phyloP scores from a whole-genome alignment of 257 asterid genomes.

The Gentiana dahurica region DNA sequence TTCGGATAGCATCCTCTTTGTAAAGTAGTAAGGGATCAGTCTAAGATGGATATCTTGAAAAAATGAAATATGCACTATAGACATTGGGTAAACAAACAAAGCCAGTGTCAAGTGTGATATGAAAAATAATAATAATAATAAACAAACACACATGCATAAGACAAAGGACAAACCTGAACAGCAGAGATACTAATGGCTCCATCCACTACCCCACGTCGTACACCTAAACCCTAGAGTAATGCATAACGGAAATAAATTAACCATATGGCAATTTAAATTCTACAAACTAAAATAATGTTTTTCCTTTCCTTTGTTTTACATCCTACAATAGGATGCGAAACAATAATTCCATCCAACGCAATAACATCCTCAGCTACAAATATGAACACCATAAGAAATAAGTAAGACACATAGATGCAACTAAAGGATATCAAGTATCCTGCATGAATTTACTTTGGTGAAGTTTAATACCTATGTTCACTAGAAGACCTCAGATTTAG shows the following conservation, averaged over 20 bases:
- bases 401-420: neutral
- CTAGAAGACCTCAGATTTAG: no score
- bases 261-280: neutral
- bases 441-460: no score
- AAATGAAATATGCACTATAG: no score
- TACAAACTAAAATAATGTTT: neutral
- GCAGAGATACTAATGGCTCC: slow-evolving; percentile 99
- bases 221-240: slow-evolving; percentile 60
- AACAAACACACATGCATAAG: neutral
- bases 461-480: no score
- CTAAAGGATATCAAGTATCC: no score
- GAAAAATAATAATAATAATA: no score
- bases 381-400: neutral
- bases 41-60: no score
- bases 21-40: no score
- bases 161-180: slow-evolving; percentile 59
- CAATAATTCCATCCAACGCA: neutral
- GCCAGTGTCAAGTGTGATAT: no score
- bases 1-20: no score
- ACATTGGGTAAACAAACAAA: no score
- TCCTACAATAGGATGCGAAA: neutral
- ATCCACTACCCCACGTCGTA: slow-evolving; percentile 84
- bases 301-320: neutral
- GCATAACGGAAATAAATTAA: neutral
- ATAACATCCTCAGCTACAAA: neutral